Percentiles rank a stretch among this genome's conserved stretches.
Evolutionary conservation across 192 early-diverging fungal genomes (phyloP).

Genomic region (Rhizoclosmatium sp.): DNA sequence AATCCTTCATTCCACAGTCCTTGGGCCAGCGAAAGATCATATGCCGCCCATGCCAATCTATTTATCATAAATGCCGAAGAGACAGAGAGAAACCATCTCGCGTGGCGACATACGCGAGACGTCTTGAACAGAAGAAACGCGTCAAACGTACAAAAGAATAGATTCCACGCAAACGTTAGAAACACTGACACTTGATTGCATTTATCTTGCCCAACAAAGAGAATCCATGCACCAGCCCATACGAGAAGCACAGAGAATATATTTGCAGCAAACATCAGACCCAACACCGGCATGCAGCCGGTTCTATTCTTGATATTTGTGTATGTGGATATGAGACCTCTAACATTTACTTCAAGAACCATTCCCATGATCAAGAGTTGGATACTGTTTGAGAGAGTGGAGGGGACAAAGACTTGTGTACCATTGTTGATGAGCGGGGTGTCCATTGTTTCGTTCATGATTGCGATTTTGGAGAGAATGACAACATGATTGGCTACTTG

Average conservation of each 20-base stretch:
- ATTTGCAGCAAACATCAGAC: neutral
- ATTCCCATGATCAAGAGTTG: neutral
- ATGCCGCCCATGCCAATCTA: neutral
- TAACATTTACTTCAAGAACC: neutral
- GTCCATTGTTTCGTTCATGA: neutral
- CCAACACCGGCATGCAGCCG: neutral
- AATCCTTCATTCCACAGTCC: neutral
- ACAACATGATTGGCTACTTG: neutral
- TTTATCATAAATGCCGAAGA: neutral
- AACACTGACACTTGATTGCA: neutral
- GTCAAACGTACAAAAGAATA: neutral
- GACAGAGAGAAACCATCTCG: neutral
- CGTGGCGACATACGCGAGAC: neutral
- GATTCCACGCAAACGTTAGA: no score
- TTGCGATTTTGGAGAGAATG: neutral
- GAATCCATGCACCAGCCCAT: neutral
- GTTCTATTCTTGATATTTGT: neutral
- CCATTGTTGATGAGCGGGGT: neutral
- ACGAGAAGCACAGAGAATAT: neutral
- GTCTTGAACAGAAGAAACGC: slow-evolving; percentile 3
- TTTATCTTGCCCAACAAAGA: neutral
- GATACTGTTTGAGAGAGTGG: neutral
- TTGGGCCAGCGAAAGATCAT: neutral
- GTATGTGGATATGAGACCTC: neutral
- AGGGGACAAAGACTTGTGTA: neutral